Evolutionary conservation across 2,329 filamentous ascomycete species (phyloP), one percentile per base, ranked within the genome.

Genomic region (Elsinoe necatrix): DNA sequence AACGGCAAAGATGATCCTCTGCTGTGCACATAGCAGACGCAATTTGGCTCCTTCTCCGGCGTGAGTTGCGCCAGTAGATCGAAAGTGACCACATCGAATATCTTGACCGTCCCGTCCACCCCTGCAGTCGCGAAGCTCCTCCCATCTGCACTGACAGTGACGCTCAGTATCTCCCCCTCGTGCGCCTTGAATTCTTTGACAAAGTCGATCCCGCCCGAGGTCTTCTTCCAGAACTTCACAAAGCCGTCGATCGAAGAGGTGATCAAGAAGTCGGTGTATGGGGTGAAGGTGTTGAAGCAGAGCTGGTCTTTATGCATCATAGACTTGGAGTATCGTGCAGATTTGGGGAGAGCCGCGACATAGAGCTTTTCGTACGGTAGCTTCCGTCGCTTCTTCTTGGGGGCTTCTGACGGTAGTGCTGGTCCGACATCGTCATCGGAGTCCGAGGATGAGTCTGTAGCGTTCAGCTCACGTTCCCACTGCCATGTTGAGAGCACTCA

Each of bases 171-270:
- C 67, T 95, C 89, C 54, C 89, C 88, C 57, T 81, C 79, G 72
- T 98, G 95, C 6, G 93, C 91, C 67, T 85, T 86, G 75, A 95
- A 98, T 73, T 98, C 91, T 73, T 98, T 98, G 55, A 97, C 92
- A 67, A 98, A 98, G 73, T 98, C 95, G 58, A 98, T 87, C 0
- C 89, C 89, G 31, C 88, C 84, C 1, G 83, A 85, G 61, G 87
- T 81, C 75, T 98, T 98, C 75, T 98, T 98, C 93, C 93, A 98
- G 71, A 98, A 98, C 72, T 98, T 98, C 64, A 97, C 92, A 0
- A 92, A 86, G n/a, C 95, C 95, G 68, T 98, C 93, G 42, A 88
- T 75, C 0, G 93, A 97, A 60, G 87, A 89, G 1, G 93, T 98
- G 61, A 98, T 93, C 35, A 98, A 77, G 68, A 98, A 98, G 64